phyloP scores from a whole-genome alignment of 148 eudicot genomes.

The Nepenthes gracilis region DNA sequence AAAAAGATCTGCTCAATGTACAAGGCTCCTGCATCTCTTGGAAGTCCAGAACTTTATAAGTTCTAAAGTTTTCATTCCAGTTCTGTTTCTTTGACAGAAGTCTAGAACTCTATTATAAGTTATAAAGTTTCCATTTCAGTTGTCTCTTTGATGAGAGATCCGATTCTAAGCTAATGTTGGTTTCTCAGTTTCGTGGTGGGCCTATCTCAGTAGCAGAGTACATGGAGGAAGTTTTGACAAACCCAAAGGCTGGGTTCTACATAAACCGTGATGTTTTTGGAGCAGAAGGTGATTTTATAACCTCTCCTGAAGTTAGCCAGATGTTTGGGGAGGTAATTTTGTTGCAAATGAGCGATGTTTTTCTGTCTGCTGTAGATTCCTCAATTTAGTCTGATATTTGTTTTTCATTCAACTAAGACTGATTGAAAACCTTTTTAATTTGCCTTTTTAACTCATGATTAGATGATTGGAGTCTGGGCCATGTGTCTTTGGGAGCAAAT shows the following conservation, averaged over 20 bases:
- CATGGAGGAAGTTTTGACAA: constrained; percentile 96
- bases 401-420: not conserved
- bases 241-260: constrained; percentile 88
- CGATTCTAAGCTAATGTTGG: not conserved
- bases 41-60: not conserved
- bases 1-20: too few relatives aligned
- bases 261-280: constrained; percentile 98
- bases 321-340: constrained; percentile 94
- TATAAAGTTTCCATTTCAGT: not conserved
- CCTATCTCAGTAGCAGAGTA: constrained; percentile 95
- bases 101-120: not conserved
- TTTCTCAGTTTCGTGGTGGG: constrained; percentile 81
- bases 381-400: not conserved
- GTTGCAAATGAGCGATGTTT: not conserved
- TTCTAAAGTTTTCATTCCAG: not conserved
- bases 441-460: not conserved
- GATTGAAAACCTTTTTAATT: not conserved
- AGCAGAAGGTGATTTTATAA: constrained; percentile 88
- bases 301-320: constrained; percentile 99
- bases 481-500: constrained; percentile 97
- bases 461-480: constrained; percentile 97
- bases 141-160: not conserved
- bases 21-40: too few relatives aligned
- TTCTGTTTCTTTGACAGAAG: not conserved
- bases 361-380: not conserved